These are phyloP conservation scores for Solanum arcanum DNA, from an alignment of 257 asterid species.

Conservation along the genomic window DNA sequence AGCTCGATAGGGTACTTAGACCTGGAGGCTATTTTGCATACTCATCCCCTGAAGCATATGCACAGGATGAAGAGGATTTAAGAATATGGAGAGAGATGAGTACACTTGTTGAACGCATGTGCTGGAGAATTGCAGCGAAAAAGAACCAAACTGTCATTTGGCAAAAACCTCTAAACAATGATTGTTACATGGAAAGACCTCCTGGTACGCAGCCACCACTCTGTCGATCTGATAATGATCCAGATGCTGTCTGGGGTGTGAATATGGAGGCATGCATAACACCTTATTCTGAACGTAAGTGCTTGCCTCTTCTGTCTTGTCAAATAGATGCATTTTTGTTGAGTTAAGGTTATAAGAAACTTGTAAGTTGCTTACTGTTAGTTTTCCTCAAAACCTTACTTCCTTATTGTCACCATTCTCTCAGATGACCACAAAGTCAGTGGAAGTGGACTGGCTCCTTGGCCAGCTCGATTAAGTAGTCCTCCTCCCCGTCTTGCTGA, in stretches of 20 bases:
- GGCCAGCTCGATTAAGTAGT: conserved; percentile 83
- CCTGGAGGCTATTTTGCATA: conserved; percentile 96
- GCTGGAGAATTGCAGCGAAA: conserved; percentile 81
- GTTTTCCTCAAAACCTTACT: neutral
- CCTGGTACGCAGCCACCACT: conserved; percentile 81
- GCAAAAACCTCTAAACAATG: conserved; percentile 82
- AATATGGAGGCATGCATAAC: conserved; percentile 83
- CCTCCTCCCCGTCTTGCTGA: conserved; percentile 96
- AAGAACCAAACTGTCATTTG: conserved; percentile 85
- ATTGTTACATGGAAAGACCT: conserved; percentile 61
- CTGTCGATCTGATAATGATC: conserved; percentile 82
- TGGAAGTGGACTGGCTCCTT: conserved; percentile 90
- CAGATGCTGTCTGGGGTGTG: conserved; percentile 85
- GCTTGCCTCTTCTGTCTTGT: neutral
- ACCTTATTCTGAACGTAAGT: conserved; percentile 89
- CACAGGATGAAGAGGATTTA: conserved; percentile 84
- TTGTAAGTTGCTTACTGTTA: neutral
- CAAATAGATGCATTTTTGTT: neutral
- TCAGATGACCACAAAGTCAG: conserved; percentile 74
- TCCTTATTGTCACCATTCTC: conserved; percentile 1
- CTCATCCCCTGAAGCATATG: conserved; percentile 96
- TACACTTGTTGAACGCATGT: conserved; percentile 83
- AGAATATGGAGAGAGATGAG: conserved; percentile 86
- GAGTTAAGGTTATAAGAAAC: neutral
- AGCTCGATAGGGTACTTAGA: conserved; percentile 81